Percentiles rank a stretch among this genome's conserved stretches.
Evolutionary conservation across 768 basidiomycete genomes (phyloP).

Genomic region (Chalciporus pseudorubinellus): DNA sequence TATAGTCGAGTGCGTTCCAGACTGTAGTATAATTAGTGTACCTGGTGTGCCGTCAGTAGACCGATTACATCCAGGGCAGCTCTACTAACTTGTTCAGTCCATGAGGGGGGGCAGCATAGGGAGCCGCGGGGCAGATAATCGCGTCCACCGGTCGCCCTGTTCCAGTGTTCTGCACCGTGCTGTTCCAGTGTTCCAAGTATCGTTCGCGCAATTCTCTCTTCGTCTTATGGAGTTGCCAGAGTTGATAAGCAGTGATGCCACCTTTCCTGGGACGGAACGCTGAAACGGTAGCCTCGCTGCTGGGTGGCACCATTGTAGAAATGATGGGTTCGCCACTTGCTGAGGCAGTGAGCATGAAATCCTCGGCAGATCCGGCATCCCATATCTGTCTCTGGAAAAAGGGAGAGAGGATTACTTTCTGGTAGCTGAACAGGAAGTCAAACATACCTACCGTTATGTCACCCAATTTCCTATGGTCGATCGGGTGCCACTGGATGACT

Average conservation of each 20-base stretch:
- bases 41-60: slow-evolving; percentile 29
- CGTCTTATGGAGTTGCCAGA: slow-evolving; percentile 67
- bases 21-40: slow-evolving; percentile 53
- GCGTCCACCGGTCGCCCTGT: slow-evolving; percentile 77
- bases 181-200: slow-evolving; percentile 64
- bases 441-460: slow-evolving; percentile 39
- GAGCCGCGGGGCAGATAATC: slow-evolving; percentile 62
- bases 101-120: slow-evolving; percentile 62
- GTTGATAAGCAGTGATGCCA: slow-evolving; percentile 50
- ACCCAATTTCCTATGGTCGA: slow-evolving; percentile 49
- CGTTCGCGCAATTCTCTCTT: slow-evolving; percentile 46
- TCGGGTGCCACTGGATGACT: slow-evolving; percentile 72
- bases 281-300: slow-evolving; percentile 17
- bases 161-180: slow-evolving; percentile 47
- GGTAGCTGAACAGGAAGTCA: background rate
- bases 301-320: slow-evolving; percentile 41
- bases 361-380: slow-evolving; percentile 46
- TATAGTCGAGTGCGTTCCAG: slow-evolving; percentile 70
- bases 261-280: slow-evolving; percentile 28
- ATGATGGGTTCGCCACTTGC: slow-evolving; percentile 55
- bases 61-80: background rate
- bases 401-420: background rate
- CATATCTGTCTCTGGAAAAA: slow-evolving; percentile 39
- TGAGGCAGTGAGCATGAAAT: slow-evolving; percentile 39
- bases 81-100: slow-evolving; percentile 49